These are phyloP conservation scores for Plenodomus tracheiphilus DNA, from an alignment of 2,329 filamentous ascomycete species.

Conservation along the genomic window DNA sequence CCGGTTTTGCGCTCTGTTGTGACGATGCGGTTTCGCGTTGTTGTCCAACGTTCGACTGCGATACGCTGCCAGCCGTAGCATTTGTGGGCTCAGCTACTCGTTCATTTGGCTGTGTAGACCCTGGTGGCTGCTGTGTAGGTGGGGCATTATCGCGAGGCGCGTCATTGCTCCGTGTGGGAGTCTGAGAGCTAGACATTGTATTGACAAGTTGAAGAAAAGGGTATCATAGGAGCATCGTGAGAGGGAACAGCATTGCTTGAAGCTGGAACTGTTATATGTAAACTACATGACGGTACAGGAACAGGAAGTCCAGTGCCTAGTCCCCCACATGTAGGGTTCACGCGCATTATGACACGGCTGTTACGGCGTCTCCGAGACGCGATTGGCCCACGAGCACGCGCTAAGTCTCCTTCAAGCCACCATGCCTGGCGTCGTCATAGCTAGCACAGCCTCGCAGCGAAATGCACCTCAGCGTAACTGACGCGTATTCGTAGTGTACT, in stretches of 20 bases:
- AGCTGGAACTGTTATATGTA: neutral
- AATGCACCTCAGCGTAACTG: no score
- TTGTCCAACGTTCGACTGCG: conserved; percentile 2
- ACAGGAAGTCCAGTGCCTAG: conserved; percentile 1
- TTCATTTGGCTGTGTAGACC: conserved; percentile 11
- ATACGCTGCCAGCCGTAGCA: conserved; percentile 6
- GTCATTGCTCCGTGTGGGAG: conserved; percentile 16
- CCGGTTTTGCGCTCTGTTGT: conserved; percentile 23
- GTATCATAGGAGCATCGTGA: conserved; percentile 2
- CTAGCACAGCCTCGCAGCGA: conserved; percentile 3
- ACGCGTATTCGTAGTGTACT: neutral
- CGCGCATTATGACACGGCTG: conserved; percentile 15
- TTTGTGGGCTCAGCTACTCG: conserved; percentile 14
- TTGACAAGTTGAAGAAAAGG: conserved; percentile 1
- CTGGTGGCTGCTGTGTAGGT: conserved; percentile 20
- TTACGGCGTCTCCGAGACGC: conserved; percentile 5
- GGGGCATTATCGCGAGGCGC: conserved; percentile 21
- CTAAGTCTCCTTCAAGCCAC: conserved; percentile 3
- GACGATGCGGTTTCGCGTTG: conserved; percentile 3
- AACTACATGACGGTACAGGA: conserved; percentile 1
- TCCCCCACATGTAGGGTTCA: neutral
- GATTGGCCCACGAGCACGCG: conserved; percentile 7
- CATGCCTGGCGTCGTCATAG: conserved; percentile 15
- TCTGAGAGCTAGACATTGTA: conserved; percentile 26
- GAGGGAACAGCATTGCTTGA: neutral